These are phyloP conservation scores for Neurospora tetraspora DNA, from an alignment of 495 filamentous ascomycete genomes.

Conservation along the genomic window DNA sequence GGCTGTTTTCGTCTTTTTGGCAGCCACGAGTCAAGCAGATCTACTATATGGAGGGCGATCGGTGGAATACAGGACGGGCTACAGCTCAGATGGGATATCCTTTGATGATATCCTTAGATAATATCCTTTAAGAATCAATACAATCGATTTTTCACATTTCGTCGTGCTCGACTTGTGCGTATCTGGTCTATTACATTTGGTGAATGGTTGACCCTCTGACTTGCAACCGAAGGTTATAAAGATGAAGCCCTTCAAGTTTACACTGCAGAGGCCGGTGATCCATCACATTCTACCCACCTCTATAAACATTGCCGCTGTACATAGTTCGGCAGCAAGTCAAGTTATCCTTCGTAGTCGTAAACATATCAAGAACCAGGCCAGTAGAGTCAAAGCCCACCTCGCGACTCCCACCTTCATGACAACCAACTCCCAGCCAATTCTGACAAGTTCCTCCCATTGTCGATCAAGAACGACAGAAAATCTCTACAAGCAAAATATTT, in stretches of 20 bases:
- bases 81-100: neutral
- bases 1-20: neutral
- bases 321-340: neutral
- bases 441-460: neutral
- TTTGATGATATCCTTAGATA: neutral
- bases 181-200: neutral
- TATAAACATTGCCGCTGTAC: neutral
- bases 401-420: neutral
- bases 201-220: neutral
- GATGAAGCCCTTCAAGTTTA: neutral
- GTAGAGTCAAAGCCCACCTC: neutral
- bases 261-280: neutral
- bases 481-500: neutral
- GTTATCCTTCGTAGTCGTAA: neutral
- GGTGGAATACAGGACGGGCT: neutral
- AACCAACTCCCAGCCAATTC: neutral
- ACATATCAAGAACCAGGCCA: neutral
- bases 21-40: neutral
- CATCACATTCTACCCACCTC: neutral
- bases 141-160: neutral
- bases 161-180: neutral
- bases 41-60: neutral
- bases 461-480: too few species aligned
- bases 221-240: neutral
- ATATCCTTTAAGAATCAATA: neutral